A percentile compares a stretch with the other conserved stretches of the same genome.
Evolutionary conservation across 352 stramenopile genomes (phyloP).

Genomic region (Aphanomyces euteiches): DNA sequence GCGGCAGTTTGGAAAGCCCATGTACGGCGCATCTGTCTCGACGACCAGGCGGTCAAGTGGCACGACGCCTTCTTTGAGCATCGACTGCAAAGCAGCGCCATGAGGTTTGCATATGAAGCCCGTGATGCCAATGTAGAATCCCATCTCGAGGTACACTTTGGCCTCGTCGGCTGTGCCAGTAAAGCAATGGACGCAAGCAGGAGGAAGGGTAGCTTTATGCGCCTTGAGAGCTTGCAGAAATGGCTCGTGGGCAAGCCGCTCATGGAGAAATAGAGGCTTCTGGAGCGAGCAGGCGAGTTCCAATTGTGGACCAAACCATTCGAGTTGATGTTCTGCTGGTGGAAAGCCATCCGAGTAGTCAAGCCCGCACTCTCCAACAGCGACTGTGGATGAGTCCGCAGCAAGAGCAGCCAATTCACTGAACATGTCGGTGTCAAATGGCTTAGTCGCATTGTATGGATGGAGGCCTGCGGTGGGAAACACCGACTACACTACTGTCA

Average conservation of each 20-base stretch:
- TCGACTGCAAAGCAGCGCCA: conserved; percentile 39
- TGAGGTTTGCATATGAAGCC: conserved; percentile 86
- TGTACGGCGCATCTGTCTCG: conserved; percentile 91
- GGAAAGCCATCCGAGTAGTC: conserved; percentile 73
- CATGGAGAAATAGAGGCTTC: conserved; percentile 82
- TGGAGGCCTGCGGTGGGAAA: conserved; percentile 75
- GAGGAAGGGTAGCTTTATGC: conserved; percentile 42
- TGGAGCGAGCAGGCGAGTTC: conserved; percentile 54
- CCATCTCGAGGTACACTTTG: conserved; percentile 59
- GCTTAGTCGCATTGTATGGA: conserved; percentile 60
- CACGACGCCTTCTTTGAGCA: conserved; percentile 55
- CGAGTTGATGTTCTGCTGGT: conserved; percentile 42
- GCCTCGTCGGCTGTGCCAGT: conserved; percentile 75
- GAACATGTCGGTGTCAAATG: conserved; percentile 42
- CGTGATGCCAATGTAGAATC: conserved; percentile 89
- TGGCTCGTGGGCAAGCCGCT: conserved; percentile 70
- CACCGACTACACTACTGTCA: conserved; percentile 34
- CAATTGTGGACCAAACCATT: conserved; percentile 65
- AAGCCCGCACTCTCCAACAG: conserved; percentile 74
- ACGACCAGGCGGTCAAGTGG: conserved; percentile 81
- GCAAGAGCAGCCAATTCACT: conserved; percentile 38
- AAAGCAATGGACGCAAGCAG: conserved; percentile 89
- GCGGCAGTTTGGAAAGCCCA: conserved; percentile 76
- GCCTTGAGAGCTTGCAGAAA: conserved; percentile 67
- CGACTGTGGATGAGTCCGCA: conserved; percentile 38